Conservation (phyloP, 2,329 filamentous ascomycete genomes). For the Pyricularia pennisetigena region DNA sequence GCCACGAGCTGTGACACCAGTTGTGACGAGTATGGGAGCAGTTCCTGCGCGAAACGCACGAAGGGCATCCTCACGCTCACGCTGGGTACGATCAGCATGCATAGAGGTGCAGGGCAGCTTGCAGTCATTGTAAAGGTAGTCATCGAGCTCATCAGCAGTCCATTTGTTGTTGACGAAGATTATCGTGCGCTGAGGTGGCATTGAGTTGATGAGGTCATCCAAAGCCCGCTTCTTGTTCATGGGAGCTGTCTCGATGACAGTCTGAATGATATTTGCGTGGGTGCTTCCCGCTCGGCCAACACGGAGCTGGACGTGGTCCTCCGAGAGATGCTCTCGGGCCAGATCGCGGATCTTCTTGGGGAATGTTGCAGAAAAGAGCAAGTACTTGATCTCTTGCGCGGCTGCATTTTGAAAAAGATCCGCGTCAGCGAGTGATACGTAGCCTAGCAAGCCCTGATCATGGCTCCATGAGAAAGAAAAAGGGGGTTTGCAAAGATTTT, state of each 20-base stretch:
- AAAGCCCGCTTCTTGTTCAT: slow-evolving; percentile 60
- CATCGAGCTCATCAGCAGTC: slow-evolving; percentile 74
- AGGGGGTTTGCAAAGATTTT: background rate
- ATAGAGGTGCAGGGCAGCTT: slow-evolving; percentile 75
- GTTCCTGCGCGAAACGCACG: slow-evolving; percentile 69
- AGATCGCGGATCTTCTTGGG: slow-evolving; percentile 68
- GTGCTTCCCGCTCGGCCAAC: slow-evolving; percentile 81
- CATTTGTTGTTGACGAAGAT: slow-evolving; percentile 83
- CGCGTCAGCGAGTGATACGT: background rate
- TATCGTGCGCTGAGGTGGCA: slow-evolving; percentile 67
- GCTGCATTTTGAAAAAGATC: slow-evolving; percentile 10
- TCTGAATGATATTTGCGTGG: slow-evolving; percentile 74
- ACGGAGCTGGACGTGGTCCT: slow-evolving; percentile 68
- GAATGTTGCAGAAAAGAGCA: slow-evolving; percentile 95
- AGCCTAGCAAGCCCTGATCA: background rate
- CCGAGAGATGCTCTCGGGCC: slow-evolving; percentile 64
- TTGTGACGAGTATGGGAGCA: slow-evolving; percentile 74
- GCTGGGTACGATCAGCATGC: slow-evolving; percentile 77
- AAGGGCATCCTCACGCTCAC: slow-evolving; percentile 86
- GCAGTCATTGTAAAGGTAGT: slow-evolving; percentile 71
- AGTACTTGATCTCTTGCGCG: slow-evolving; percentile 63
- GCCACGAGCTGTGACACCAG: slow-evolving; percentile 77
- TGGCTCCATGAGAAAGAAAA: background rate
- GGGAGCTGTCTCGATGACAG: slow-evolving; percentile 57
- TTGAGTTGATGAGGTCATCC: slow-evolving; percentile 60